Evolutionary conservation across 768 basidiomycete genomes (phyloP).

Genomic region (Kwoniella sp.): DNA sequence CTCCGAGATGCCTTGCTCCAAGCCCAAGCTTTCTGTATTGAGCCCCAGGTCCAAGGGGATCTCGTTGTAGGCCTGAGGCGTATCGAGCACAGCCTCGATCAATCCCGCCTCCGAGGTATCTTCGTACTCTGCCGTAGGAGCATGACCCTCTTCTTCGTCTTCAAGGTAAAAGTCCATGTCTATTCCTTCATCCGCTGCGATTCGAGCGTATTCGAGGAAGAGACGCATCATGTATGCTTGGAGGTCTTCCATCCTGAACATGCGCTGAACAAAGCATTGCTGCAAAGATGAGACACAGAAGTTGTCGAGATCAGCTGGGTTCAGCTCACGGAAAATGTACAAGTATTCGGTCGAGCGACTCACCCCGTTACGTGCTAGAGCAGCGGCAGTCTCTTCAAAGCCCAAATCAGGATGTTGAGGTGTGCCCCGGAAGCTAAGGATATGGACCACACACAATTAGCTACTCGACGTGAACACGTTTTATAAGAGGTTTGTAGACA

Average conservation of each 20-base stretch:
- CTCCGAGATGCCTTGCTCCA: background rate
- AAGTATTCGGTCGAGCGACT: constrained; percentile 18
- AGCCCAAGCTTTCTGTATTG: background rate
- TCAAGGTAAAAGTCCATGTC: constrained; percentile 40
- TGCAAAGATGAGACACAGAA: background rate
- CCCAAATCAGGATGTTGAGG: constrained; percentile 55
- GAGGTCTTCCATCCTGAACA: constrained; percentile 55
- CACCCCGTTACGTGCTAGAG: constrained; percentile 56
- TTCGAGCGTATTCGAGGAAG: constrained; percentile 55
- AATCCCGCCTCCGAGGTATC: background rate
- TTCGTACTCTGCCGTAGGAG: background rate
- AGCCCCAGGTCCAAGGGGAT: background rate
- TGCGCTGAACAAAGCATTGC: constrained; percentile 52
- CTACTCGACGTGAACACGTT: background rate
- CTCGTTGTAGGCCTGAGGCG: background rate
- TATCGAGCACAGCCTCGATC: background rate
- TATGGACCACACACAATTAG: background rate
- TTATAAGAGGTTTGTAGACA: no score
- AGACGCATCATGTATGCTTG: constrained; percentile 57
- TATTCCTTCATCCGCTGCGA: constrained; percentile 46
- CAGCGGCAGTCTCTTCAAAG: constrained; percentile 57
- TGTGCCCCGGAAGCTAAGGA: constrained; percentile 49
- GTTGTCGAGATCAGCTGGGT: background rate
- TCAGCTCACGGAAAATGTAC: background rate
- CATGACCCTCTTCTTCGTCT: constrained; percentile 5